Evolutionary conservation across 306 rosid species (phyloP), one percentile per base, ranked within the genome.

Genomic region (Castanospermum australe): DNA sequence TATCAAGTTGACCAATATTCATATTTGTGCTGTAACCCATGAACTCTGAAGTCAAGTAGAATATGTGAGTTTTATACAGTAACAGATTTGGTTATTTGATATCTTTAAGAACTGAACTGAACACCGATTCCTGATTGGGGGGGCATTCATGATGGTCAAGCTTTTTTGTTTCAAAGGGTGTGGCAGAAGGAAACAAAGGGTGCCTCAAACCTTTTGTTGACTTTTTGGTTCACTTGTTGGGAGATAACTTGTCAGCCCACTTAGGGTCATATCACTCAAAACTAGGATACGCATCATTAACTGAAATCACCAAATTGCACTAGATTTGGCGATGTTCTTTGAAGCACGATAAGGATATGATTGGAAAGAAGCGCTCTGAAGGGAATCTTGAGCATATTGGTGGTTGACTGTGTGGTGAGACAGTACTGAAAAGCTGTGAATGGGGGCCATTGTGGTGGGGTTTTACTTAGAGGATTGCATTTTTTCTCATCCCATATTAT

Each of bases 171-270:
- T n/a, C n/a, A n/a, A n/a, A n/a, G n/a, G n/a, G 55, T 62, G 71
- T 35, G 33, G 4, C 30, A 64, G 41, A 1, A 50, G 38, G 82
- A 76, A 75, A 67, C 83, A 59, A 71, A 38, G 71, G 69, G 28
- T n/a, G 39, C 47, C 68, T 76, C 81, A 67, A 64, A 64, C 72
- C 59, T 33, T 83, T 39, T 71, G 84, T 81, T 74, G 75, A 60
- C 79, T 76, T 83, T 83, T 81, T 76, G 59, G 77, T 73, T 75
- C 9, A 54, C 63, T 56, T 81, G 85, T 50, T 73, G 78, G 75
- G 71, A 32, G 38, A 39, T 45, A 28, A 32, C 30, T 42, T 60
- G 41, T 59, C 11, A 68, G 72, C 42, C 70, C 79, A 71, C 76
- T 57, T 68, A 17, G 78, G 63, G n/a, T 33, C 81, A 67, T 41